These are phyloP conservation scores for Ophiostoma australiae DNA, from an alignment of 2,329 filamentous ascomycete species.

Conservation along the genomic window DNA sequence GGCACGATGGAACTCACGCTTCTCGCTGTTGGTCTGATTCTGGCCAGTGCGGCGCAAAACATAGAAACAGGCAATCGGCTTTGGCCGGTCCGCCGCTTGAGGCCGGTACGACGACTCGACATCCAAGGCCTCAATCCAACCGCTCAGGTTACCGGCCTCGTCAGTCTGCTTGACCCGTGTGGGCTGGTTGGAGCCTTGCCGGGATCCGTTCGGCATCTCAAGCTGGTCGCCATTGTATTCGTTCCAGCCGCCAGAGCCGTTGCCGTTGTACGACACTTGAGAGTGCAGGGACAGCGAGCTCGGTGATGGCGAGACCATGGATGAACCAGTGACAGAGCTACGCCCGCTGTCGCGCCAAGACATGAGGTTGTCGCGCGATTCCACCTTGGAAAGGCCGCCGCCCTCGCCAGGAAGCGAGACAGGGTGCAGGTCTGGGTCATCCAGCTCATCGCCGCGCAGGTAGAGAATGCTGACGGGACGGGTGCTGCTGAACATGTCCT, in stretches of 20 bases:
- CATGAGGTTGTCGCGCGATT: conserved; percentile 44
- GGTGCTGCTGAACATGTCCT: conserved; percentile 86
- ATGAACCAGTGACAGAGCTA: conserved; percentile 56
- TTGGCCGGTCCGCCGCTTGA: conserved; percentile 62
- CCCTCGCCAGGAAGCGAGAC: conserved; percentile 67
- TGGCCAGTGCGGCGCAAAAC: conserved; percentile 51
- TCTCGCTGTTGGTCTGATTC: conserved; percentile 34
- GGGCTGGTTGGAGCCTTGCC: conserved; percentile 49
- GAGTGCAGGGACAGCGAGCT: conserved; percentile 61
- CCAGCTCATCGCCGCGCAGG: conserved; percentile 67
- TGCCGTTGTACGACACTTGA: conserved; percentile 45
- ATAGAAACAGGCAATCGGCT: conserved; percentile 84
- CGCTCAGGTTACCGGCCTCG: conserved; percentile 61
- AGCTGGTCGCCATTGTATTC: conserved; percentile 24
- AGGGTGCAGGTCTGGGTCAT: conserved; percentile 75
- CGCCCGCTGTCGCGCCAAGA: conserved; percentile 50
- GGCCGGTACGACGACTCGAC: conserved; percentile 84
- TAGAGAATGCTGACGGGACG: conserved; percentile 73
- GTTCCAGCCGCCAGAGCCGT: conserved; percentile 33
- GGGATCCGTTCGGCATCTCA: conserved; percentile 38
- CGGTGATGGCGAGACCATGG: conserved; percentile 60
- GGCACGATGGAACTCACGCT: conserved; percentile 66
- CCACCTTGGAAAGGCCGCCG: conserved; percentile 56
- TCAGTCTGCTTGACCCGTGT: conserved; percentile 51
- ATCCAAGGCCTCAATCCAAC: conserved; percentile 86